Conservation (phyloP, 2,329 filamentous ascomycete genomes). For the Arachnomyces sp. region DNA sequence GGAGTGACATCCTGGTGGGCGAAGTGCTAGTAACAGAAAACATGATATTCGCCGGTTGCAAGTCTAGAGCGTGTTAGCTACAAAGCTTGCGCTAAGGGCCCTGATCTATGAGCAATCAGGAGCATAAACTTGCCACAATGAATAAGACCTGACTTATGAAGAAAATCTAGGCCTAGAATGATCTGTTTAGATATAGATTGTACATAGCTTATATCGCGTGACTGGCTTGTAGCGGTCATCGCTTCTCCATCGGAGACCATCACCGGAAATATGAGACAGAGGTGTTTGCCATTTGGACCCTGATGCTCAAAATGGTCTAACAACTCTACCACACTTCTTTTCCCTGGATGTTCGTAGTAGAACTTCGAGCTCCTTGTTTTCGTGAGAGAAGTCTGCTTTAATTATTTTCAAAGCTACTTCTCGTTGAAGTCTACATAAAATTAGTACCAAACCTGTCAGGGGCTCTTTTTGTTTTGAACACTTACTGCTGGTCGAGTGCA, state of each 20-base stretch:
- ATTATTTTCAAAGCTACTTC: conserved; percentile 20
- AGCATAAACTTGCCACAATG: conserved; percentile 14
- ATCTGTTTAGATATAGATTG: conserved; percentile 14
- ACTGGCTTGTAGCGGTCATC: conserved; percentile 12
- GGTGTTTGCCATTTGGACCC: conserved; percentile 17
- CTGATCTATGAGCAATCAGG: background rate
- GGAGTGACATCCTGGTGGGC: conserved; percentile 3
- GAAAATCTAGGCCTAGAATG: conserved; percentile 13
- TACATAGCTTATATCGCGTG: conserved; percentile 10
- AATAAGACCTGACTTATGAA: conserved; percentile 12
- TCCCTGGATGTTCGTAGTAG: conserved; percentile 16
- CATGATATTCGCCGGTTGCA: conserved; percentile 19
- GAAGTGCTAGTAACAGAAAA: conserved; percentile 6
- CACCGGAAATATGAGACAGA: conserved; percentile 20
- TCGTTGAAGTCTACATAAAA: conserved; percentile 10
- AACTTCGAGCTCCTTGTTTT: conserved; percentile 15
- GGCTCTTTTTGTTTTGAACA: conserved; percentile 5
- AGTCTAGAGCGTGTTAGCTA: conserved; percentile 10
- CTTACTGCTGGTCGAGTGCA: conserved; percentile 13
- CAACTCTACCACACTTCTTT: conserved; percentile 14
- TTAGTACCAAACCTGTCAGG: conserved; percentile 6
- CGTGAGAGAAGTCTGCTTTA: conserved; percentile 16
- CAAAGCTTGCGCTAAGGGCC: background rate
- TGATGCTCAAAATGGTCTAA: conserved; percentile 19
- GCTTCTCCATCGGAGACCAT: conserved; percentile 18